These are phyloP conservation scores for Lasiodiplodia hormozganensis DNA, from an alignment of 2,329 filamentous ascomycete genomes.

Conservation along the genomic window DNA sequence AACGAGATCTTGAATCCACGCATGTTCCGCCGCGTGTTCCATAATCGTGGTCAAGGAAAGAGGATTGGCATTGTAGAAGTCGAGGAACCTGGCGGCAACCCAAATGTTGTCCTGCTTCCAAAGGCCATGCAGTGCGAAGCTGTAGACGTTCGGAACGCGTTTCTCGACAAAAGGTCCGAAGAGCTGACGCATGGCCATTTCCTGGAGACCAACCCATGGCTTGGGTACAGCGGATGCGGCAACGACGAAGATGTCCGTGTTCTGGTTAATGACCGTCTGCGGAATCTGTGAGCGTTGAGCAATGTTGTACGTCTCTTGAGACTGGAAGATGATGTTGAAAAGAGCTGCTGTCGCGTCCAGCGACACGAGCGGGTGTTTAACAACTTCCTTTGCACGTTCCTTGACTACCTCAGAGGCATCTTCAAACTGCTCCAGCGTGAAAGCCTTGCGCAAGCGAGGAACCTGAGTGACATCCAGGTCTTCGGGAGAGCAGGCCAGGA, in stretches of 20 bases:
- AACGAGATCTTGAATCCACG: slow-evolving; percentile 83
- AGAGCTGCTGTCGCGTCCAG: slow-evolving; percentile 78
- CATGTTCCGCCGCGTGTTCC: slow-evolving; percentile 80
- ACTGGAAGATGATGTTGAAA: slow-evolving; percentile 67
- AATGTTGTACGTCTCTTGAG: slow-evolving; percentile 62
- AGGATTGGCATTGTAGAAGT: slow-evolving; percentile 74
- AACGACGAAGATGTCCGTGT: slow-evolving; percentile 79
- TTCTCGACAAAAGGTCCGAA: slow-evolving; percentile 87
- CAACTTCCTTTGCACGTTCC: slow-evolving; percentile 68
- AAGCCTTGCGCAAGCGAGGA: slow-evolving; percentile 79
- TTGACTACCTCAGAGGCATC: slow-evolving; percentile 66
- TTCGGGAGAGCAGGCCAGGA: slow-evolving; percentile 75
- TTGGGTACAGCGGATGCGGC: slow-evolving; percentile 79
- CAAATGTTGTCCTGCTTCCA: slow-evolving; percentile 91
- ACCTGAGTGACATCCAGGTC: slow-evolving; percentile 86
- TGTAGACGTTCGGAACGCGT: slow-evolving; percentile 72
- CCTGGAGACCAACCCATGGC: slow-evolving; percentile 76
- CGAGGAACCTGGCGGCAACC: slow-evolving; percentile 81
- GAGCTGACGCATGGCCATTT: slow-evolving; percentile 76
- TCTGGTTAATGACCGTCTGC: slow-evolving; percentile 70
- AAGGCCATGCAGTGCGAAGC: slow-evolving; percentile 88
- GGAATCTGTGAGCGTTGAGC: slow-evolving; percentile 65
- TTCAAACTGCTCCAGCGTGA: slow-evolving; percentile 70
- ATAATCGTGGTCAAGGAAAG: slow-evolving; percentile 73
- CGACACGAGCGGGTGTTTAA: slow-evolving; percentile 87